phyloP scores from a whole-genome alignment of 2,329 filamentous ascomycete species.

The Fusarium sp. region DNA sequence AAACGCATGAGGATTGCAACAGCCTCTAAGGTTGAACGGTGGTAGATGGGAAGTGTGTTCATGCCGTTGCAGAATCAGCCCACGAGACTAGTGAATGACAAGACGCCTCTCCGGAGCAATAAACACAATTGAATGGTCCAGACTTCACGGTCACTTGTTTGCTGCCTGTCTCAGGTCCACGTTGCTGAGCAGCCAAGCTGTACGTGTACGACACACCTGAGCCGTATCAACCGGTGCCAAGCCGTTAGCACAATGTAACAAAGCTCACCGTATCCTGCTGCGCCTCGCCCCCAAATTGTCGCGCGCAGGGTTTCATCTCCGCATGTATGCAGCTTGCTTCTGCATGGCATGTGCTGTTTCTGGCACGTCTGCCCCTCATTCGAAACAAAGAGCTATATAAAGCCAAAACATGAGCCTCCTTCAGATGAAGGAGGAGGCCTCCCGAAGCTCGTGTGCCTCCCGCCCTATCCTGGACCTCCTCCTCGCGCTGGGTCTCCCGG shows the following conservation, averaged over 20 bases:
- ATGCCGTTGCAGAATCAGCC: not conserved
- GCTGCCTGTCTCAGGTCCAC: not conserved
- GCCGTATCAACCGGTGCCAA: not conserved
- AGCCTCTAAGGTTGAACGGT: not conserved
- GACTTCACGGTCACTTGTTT: not conserved
- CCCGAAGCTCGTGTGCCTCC: not conserved
- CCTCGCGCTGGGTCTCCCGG: not conserved
- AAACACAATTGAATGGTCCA: not conserved
- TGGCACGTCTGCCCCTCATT: not conserved
- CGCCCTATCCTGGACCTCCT: not conserved
- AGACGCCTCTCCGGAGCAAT: not conserved
- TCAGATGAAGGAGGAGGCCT: not conserved
- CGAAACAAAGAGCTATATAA: not conserved
- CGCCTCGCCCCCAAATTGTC: not conserved
- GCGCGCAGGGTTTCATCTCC: not conserved
- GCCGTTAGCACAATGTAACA: not conserved
- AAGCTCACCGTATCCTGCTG: constrained; percentile 1
- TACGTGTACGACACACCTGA: not conserved
- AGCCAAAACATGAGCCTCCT: not conserved
- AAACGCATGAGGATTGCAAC: constrained; percentile 54
- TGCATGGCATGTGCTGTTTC: not conserved
- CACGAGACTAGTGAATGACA: not conserved
- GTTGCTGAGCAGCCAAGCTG: not conserved
- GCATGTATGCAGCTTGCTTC: not conserved
- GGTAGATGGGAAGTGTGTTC: not conserved